phyloP scores from a whole-genome alignment of 1,284 basidiomycete genomes.

The Sporisorium graminicola region DNA sequence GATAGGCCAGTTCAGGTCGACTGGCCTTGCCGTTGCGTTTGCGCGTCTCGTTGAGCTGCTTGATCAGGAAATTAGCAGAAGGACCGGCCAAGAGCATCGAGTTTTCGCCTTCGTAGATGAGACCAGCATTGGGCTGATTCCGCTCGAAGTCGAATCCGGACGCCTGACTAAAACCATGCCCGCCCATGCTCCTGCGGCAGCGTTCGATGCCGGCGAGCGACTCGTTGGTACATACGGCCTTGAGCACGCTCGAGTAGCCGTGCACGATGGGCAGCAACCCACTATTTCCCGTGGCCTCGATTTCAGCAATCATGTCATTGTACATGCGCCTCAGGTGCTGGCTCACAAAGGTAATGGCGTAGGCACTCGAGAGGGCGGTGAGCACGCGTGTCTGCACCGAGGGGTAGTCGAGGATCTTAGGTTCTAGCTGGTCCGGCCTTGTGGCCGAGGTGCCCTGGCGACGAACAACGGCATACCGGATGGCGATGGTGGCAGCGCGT shows the following conservation, averaged over 20 bases:
- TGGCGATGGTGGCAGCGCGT: constrained; percentile 52
- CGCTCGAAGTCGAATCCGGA: constrained; percentile 58
- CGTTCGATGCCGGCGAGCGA: constrained; percentile 52
- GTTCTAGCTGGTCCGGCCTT: constrained; percentile 37
- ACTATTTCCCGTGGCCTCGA: constrained; percentile 38
- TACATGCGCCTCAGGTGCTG: constrained; percentile 53
- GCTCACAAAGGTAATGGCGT: constrained; percentile 54
- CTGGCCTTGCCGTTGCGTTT: constrained; percentile 26
- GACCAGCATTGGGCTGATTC: constrained; percentile 58
- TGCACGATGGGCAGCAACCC: constrained; percentile 54
- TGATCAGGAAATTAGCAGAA: constrained; percentile 57
- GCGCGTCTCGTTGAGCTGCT: constrained; percentile 45
- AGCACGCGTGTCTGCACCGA: constrained; percentile 55
- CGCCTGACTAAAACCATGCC: constrained; percentile 56
- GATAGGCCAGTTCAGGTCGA: constrained; percentile 41
- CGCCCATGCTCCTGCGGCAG: constrained; percentile 57
- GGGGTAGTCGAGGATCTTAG: constrained; percentile 60
- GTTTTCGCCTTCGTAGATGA: constrained; percentile 63
- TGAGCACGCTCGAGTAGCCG: constrained; percentile 60
- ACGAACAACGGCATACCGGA: constrained; percentile 54
- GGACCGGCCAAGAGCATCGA: constrained; percentile 59
- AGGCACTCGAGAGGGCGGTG: constrained; percentile 52
- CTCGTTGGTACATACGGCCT: constrained; percentile 55
- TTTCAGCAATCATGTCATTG: constrained; percentile 49
- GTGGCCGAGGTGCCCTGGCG: constrained; percentile 53